phyloP scores from a whole-genome alignment of 2,329 filamentous ascomycete genomes.

The Apiospora sp. region DNA sequence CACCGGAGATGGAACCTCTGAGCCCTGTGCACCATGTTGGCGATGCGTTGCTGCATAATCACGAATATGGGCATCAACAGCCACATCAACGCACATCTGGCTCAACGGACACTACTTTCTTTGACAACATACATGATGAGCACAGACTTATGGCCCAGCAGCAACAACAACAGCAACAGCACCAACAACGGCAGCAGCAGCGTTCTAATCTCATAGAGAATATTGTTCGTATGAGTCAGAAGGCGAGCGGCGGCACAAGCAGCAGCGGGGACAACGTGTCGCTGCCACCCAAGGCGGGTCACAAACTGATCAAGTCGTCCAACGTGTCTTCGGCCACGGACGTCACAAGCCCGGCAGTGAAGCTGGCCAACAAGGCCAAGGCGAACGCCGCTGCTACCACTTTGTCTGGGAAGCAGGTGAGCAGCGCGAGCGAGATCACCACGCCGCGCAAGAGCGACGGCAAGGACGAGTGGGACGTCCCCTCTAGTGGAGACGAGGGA shows the following conservation, averaged over 20 bases:
- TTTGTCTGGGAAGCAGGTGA: constrained; percentile 28
- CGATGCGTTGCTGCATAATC: constrained; percentile 1
- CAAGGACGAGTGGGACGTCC: constrained; percentile 43
- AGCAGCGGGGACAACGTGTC: constrained; percentile 38
- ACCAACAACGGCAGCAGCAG: constrained; percentile 31
- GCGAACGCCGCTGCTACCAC: constrained; percentile 26
- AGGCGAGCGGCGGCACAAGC: constrained; percentile 36
- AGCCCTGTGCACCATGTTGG: constrained; percentile 34
- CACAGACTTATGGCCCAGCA: constrained; percentile 28
- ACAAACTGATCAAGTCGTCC: constrained; percentile 29
- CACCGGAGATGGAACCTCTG: constrained; percentile 41
- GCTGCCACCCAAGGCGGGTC: constrained; percentile 33
- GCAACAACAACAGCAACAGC: constrained; percentile 29
- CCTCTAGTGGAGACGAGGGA: constrained; percentile 39
- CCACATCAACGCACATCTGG: constrained; percentile 33
- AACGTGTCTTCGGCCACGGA: constrained; percentile 40
- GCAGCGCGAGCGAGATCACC: constrained; percentile 36
- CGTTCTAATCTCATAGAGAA: constrained; percentile 43
- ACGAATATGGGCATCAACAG: neutral
- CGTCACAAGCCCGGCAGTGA: constrained; percentile 37
- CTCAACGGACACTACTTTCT: constrained; percentile 40
- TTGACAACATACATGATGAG: constrained; percentile 37
- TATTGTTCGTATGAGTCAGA: constrained; percentile 44
- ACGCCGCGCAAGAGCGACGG: constrained; percentile 38
- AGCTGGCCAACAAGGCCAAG: constrained; percentile 27